These are phyloP conservation scores for Acacia concinna DNA, from an alignment of 331 rosid genomes.

Conservation along the genomic window DNA sequence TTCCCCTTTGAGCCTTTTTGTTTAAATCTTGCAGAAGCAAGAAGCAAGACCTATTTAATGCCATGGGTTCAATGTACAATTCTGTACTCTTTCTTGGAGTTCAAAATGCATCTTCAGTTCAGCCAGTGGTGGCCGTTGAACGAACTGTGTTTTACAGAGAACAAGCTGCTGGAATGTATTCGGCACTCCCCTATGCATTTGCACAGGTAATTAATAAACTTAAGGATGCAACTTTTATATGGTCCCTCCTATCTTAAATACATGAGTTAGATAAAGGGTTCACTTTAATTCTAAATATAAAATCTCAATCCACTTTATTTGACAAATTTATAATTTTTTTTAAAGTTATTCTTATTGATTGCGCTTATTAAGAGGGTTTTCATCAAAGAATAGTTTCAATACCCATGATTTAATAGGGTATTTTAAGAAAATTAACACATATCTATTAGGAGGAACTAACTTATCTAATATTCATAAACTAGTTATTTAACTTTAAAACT, in stretches of 20 bases:
- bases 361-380: neutral
- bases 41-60: slow-evolving; percentile 35
- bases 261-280: neutral
- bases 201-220: slow-evolving; percentile 35
- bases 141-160: slow-evolving; percentile 45
- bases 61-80: slow-evolving; percentile 44
- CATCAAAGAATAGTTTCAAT: no score
- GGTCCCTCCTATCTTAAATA: no score
- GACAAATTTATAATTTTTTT: no score
- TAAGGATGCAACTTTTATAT: neutral
- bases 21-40: slow-evolving; percentile 11
- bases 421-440: neutral
- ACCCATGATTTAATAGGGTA: neutral
- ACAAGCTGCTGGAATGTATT: slow-evolving; percentile 47
- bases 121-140: slow-evolving; percentile 45
- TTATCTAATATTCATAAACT: no score
- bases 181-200: slow-evolving; percentile 43
- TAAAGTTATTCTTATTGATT: no score
- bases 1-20: neutral
- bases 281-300: no score
- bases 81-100: slow-evolving; percentile 38
- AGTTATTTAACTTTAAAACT: neutral
- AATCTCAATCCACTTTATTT: no score
- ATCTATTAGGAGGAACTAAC: no score
- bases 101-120: slow-evolving; percentile 40